phyloP scores from a whole-genome alignment of 2,329 filamentous ascomycete genomes.

The Fusarium sp. region DNA sequence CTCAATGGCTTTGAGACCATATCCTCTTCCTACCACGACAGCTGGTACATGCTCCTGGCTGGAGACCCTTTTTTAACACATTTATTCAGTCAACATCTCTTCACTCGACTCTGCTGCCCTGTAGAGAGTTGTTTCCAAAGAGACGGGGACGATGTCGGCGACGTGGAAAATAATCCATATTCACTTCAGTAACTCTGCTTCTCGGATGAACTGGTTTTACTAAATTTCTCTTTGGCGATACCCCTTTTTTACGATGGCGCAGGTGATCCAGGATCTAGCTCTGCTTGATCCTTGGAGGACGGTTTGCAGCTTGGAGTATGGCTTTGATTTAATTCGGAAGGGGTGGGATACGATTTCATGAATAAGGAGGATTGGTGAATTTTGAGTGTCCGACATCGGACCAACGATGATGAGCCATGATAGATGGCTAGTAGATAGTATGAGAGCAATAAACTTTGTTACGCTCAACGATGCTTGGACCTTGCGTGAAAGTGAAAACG shows the following conservation, averaged over 20 bases:
- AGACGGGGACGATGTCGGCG: slow-evolving; percentile 40
- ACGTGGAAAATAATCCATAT: slow-evolving; percentile 37
- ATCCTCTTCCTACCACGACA: slow-evolving; percentile 22
- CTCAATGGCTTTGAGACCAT: slow-evolving; percentile 39
- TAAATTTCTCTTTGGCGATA: slow-evolving; percentile 50
- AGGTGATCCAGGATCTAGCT: slow-evolving; percentile 30
- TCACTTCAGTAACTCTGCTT: slow-evolving; percentile 38
- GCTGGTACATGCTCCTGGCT: slow-evolving; percentile 35
- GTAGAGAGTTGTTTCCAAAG: slow-evolving; percentile 32
- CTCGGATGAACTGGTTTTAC: slow-evolving; percentile 36
- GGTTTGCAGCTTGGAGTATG: slow-evolving; percentile 46
- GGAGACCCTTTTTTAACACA: slow-evolving; percentile 32
- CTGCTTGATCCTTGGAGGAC: slow-evolving; percentile 22
- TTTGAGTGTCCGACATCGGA: slow-evolving; percentile 27
- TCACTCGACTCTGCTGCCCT: slow-evolving; percentile 39
- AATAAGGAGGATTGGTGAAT: slow-evolving; percentile 42
- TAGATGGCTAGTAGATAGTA: slow-evolving; percentile 39
- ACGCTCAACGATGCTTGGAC: slow-evolving; percentile 12
- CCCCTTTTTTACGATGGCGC: slow-evolving; percentile 42
- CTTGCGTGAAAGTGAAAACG: background rate
- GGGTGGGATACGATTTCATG: slow-evolving; percentile 39
- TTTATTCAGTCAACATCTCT: slow-evolving; percentile 39
- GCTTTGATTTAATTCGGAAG: slow-evolving; percentile 42
- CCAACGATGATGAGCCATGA: slow-evolving; percentile 36
- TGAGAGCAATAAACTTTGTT: slow-evolving; percentile 34